Conservation (phyloP, 306 rosid genomes). For the Spatholobus suberectus region DNA sequence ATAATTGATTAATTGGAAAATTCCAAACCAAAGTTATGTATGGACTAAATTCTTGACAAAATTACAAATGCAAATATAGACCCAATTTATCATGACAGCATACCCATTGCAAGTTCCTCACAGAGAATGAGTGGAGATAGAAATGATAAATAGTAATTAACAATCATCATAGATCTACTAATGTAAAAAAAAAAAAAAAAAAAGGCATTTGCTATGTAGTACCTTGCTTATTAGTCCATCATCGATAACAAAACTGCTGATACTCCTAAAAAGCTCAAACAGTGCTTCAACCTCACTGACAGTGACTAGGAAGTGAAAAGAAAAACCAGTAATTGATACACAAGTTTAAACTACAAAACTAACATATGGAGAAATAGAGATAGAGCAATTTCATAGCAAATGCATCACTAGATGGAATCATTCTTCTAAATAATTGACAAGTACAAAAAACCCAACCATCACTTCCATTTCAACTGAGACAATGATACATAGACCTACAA, state of each 20-base stretch:
- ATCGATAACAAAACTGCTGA: slow-evolving; percentile 90
- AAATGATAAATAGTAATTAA: slow-evolving; percentile 5
- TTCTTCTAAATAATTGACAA: slow-evolving; percentile 7
- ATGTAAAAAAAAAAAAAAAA: background rate
- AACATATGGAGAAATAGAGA: slow-evolving; percentile 25
- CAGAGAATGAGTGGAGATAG: background rate
- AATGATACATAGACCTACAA: background rate
- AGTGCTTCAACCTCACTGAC: slow-evolving; percentile 98
- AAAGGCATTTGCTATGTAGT: slow-evolving; percentile 31
- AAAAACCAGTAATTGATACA: slow-evolving; percentile 47
- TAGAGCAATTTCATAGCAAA: slow-evolving; percentile 26
- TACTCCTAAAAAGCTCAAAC: slow-evolving; percentile 93
- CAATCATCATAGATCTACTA: background rate
- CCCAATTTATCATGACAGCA: background rate
- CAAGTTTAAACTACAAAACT: slow-evolving; percentile 25
- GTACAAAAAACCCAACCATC: background rate
- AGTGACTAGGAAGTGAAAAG: slow-evolving; percentile 64
- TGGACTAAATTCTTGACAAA: slow-evolving; percentile 5
- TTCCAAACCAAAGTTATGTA: background rate
- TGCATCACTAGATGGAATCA: background rate
- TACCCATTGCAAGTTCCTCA: background rate
- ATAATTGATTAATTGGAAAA: background rate
- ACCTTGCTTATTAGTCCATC: slow-evolving; percentile 97
- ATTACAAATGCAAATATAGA: background rate
- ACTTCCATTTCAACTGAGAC: slow-evolving; percentile 26